phyloP scores from a whole-genome alignment of 2,329 filamentous ascomycete species.

The Chrysosporium keratinophilum region DNA sequence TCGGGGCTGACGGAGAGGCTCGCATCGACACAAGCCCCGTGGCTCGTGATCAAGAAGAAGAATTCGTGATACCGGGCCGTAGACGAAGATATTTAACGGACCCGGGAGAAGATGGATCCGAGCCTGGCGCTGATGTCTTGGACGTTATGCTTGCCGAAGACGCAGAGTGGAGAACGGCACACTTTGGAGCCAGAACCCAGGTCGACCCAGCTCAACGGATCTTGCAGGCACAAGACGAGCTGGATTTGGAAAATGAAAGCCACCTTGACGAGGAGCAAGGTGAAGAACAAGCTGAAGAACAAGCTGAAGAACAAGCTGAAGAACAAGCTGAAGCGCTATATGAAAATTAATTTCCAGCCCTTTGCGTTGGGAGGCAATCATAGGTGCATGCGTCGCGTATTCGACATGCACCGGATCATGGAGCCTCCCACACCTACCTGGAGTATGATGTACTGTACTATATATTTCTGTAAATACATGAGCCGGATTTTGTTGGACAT shows the following conservation, averaged over 20 bases:
- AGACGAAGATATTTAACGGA: neutral
- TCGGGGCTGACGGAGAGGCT: slow-evolving; percentile 22
- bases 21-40: slow-evolving; percentile 11
- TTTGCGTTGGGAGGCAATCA: no score
- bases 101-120: slow-evolving; percentile 3
- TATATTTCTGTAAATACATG: slow-evolving; percentile 2
- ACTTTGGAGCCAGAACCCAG: neutral
- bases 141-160: slow-evolving; percentile 13
- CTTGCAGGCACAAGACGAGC: slow-evolving; percentile 11
- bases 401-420: no score
- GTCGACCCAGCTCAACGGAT: neutral
- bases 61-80: neutral
- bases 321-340: no score
- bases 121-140: slow-evolving; percentile 7
- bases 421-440: no score
- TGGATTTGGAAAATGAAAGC: slow-evolving; percentile 10
- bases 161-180: slow-evolving; percentile 5
- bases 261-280: neutral
- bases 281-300: neutral
- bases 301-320: neutral
- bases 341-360: no score
- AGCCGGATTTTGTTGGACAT: neutral
- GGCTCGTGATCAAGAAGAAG: slow-evolving; percentile 7
- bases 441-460: neutral
- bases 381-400: no score